Conservation (phyloP, 1,139 yeast species). For the Sugiyamaella paludigena region DNA sequence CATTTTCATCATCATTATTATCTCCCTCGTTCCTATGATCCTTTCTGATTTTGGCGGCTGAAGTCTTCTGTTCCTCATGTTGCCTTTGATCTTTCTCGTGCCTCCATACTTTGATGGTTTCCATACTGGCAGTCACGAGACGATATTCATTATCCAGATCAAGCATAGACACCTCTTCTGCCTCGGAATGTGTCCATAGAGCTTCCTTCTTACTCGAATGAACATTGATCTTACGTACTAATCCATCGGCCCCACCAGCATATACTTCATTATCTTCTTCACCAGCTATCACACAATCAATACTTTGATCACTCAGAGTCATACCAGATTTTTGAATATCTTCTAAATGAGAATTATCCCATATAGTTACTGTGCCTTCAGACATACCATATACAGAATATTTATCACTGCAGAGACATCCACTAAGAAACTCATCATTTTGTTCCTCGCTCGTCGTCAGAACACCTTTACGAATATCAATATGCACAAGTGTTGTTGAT, state of each 20-base stretch:
- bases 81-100: conserved; percentile 23
- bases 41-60: conserved; percentile 27
- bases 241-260: conserved; percentile 89
- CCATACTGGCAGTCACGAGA: conserved; percentile 81
- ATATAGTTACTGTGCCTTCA: conserved; percentile 87
- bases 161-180: conserved; percentile 64
- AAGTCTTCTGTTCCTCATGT: conserved; percentile 28
- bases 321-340: conserved; percentile 82
- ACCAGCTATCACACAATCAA: conserved; percentile 75
- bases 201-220: conserved; percentile 52
- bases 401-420: conserved; percentile 58
- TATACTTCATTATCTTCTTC: conserved; percentile 71
- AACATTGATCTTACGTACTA: conserved; percentile 63
- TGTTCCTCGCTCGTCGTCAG: conserved; percentile 74
- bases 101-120: conserved; percentile 70
- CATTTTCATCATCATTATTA: conserved; percentile 38
- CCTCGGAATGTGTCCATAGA: conserved; percentile 56
- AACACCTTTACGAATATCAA: conserved; percentile 72
- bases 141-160: conserved; percentile 82
- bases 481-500: conserved; percentile 73
- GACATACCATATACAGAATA: conserved; percentile 82
- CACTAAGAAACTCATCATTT: conserved; percentile 83
- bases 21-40: conserved; percentile 17
- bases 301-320: conserved; percentile 67
- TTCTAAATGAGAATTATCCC: conserved; percentile 60